Percentiles rank a stretch among this genome's conserved stretches.
phyloP scores from a whole-genome alignment of 352 stramenopile genomes.

The Blastocystis sp. region DNA sequence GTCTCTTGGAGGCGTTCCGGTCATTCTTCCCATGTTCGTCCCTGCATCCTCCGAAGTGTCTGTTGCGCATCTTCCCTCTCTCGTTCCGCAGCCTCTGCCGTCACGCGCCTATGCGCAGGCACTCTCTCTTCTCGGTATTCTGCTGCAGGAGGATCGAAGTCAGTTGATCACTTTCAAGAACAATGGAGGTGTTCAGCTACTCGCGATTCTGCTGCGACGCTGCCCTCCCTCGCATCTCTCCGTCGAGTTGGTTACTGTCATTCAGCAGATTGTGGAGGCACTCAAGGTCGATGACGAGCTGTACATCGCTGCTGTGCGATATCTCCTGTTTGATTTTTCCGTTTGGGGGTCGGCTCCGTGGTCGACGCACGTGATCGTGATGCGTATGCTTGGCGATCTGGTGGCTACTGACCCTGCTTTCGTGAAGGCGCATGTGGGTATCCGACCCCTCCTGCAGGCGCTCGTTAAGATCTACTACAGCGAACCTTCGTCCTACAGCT shows the following conservation, averaged over 20 bases:
- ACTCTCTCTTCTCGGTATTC: slow-evolving; percentile 36
- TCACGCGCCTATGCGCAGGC: slow-evolving; percentile 43
- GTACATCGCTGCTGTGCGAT: slow-evolving; percentile 21
- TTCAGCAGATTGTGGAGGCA: slow-evolving; percentile 55
- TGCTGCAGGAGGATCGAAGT: slow-evolving; percentile 44
- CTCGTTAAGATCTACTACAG: slow-evolving; percentile 54
- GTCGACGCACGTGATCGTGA: slow-evolving; percentile 41
- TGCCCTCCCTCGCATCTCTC: slow-evolving; percentile 44
- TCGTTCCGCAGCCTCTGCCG: slow-evolving; percentile 39
- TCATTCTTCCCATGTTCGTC: slow-evolving; percentile 55
- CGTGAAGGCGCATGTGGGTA: slow-evolving; percentile 46
- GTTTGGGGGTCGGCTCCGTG: slow-evolving; percentile 49
- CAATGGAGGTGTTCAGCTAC: slow-evolving; percentile 43
- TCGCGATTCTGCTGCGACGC: slow-evolving; percentile 43
- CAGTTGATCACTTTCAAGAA: slow-evolving; percentile 55
- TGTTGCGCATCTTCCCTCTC: not conserved
- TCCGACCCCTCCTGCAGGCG: slow-evolving; percentile 34
- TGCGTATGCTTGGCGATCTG: not conserved
- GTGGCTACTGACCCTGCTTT: not conserved
- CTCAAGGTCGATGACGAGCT: slow-evolving; percentile 48
- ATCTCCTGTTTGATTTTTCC: slow-evolving; percentile 56
- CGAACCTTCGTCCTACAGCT: not conserved
- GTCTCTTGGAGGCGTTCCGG: slow-evolving; percentile 41
- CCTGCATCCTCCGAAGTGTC: slow-evolving; percentile 25
- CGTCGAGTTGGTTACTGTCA: slow-evolving; percentile 43